Evolutionary conservation across 768 basidiomycete genomes (phyloP).

Genomic region (Hypholoma fasciculare): DNA sequence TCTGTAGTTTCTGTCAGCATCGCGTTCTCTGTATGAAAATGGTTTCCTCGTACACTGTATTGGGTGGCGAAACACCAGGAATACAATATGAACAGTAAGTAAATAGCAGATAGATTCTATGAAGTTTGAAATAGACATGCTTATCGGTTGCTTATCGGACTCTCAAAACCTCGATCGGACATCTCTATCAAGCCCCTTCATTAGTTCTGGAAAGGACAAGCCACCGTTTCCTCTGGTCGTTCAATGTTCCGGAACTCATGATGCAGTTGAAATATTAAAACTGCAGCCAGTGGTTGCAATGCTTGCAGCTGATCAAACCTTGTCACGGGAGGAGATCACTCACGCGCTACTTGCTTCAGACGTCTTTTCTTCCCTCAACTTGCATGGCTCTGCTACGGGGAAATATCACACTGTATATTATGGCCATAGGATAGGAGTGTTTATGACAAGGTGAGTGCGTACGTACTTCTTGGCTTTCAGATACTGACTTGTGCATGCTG

Average conservation of each 20-base stretch:
- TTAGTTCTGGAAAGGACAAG: background rate
- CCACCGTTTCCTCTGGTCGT: background rate
- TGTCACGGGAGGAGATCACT: background rate
- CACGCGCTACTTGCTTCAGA: background rate
- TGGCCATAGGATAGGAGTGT: background rate
- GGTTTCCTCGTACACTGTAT: background rate
- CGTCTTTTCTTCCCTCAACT: background rate
- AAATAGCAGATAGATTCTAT: background rate
- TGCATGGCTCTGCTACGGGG: background rate
- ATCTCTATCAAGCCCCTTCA: background rate
- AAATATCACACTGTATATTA: background rate
- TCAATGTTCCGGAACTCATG: background rate
- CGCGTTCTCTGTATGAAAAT: background rate
- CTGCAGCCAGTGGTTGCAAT: background rate
- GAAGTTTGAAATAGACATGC: background rate
- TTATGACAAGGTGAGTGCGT: background rate
- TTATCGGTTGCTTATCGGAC: no score
- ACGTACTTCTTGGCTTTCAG: no score
- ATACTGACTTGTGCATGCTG: no score
- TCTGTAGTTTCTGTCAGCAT: background rate
- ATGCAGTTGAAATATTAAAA: background rate
- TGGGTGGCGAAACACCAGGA: background rate
- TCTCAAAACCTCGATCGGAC: background rate
- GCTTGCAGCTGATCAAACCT: background rate
- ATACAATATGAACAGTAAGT: background rate